A percentile compares a stretch with the other conserved stretches of the same genome.
Conservation (phyloP, 345 rosid species). For the Eucalyptus tenuipes region DNA sequence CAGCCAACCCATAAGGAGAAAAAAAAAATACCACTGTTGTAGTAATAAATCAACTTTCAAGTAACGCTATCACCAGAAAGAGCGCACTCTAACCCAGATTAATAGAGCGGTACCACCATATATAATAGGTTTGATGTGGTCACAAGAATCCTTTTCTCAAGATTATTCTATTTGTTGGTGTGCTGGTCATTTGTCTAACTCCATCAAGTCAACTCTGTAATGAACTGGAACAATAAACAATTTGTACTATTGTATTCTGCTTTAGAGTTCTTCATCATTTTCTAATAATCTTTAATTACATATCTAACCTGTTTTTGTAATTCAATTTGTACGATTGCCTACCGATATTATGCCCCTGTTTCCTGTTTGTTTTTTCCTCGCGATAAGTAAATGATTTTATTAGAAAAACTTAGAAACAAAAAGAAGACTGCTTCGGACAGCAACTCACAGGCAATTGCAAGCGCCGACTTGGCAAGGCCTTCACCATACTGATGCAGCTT, state of each 20-base stretch:
- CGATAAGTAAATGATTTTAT: neutral
- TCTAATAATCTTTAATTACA: neutral
- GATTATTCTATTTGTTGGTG: neutral
- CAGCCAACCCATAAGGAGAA: neutral
- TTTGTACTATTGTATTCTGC: neutral
- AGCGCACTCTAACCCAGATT: neutral
- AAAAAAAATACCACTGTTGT: neutral
- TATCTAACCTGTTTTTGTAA: neutral
- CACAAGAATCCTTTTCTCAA: neutral
- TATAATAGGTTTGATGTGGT: neutral
- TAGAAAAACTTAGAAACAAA: neutral
- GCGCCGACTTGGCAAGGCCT: neutral
- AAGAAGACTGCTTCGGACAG: neutral
- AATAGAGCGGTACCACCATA: neutral
- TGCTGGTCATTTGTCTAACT: neutral
- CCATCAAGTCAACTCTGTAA: neutral
- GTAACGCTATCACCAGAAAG: neutral
- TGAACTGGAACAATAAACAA: neutral
- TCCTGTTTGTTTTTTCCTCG: neutral
- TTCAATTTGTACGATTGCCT: neutral
- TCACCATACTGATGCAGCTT: neutral
- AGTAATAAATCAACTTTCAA: neutral
- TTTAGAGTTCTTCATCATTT: neutral
- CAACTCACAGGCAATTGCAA: neutral
- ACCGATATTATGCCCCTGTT: neutral